phyloP scores from a whole-genome alignment of 108 stramenopile species.

The Cyclotella baltica region DNA sequence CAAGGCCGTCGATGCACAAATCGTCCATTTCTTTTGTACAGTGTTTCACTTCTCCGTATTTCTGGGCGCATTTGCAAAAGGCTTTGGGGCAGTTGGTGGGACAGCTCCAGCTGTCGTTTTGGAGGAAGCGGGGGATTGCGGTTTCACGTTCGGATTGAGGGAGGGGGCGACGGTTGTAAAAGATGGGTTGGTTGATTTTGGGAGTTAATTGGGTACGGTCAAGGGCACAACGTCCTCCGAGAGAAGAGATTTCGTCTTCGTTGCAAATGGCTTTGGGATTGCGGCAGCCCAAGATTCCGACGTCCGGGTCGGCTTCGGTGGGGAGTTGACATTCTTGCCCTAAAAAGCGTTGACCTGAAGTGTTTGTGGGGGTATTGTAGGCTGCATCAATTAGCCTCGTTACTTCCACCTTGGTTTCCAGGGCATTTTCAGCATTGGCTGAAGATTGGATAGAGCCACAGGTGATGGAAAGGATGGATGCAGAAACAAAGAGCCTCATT shows the following conservation, averaged over 20 bases:
- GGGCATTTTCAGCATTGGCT: not conserved
- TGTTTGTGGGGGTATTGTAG: not conserved
- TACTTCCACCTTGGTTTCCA: not conserved
- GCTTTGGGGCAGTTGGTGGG: conserved; percentile 43
- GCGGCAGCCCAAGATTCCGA: conserved; percentile 32
- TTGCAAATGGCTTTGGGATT: conserved; percentile 18
- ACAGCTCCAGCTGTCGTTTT: conserved; percentile 24
- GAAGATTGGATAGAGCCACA: not conserved
- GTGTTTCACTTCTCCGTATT: conserved; percentile 18
- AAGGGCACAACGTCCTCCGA: conserved; percentile 31
- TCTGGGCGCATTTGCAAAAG: conserved; percentile 46
- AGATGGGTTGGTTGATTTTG: conserved; percentile 15
- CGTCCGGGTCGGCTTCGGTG: conserved; percentile 11
- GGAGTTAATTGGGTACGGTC: conserved; percentile 12
- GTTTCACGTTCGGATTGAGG: not conserved
- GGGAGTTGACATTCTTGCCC: conserved; percentile 2
- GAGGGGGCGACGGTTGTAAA: conserved; percentile 15
- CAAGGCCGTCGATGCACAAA: conserved; percentile 14
- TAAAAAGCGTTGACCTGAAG: not conserved
- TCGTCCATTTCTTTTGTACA: conserved; percentile 36
- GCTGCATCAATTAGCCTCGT: not conserved
- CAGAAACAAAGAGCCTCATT: not conserved
- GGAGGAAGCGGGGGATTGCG: conserved; percentile 35
- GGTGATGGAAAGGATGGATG: conserved; percentile 6
- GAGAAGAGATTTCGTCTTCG: conserved; percentile 26